Percentiles rank a stretch among this genome's conserved stretches.
phyloP scores from a whole-genome alignment of 2,329 filamentous ascomycete species.

The Sporothrix curviconia region DNA sequence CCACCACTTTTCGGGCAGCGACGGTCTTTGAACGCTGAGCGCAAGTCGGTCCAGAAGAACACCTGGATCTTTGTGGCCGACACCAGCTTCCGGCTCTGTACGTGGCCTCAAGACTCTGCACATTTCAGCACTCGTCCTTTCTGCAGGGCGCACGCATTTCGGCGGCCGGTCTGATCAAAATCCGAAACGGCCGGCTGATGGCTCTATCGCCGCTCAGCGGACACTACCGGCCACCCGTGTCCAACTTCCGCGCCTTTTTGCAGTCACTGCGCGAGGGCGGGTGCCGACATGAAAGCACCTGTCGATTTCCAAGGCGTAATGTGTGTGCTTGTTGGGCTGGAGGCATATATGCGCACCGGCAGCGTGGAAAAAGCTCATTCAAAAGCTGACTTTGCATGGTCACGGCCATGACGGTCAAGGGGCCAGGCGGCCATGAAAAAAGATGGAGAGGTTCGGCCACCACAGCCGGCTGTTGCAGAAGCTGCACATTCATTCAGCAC shows the following conservation, averaged over 20 bases:
- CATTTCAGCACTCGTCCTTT: conserved; percentile 89
- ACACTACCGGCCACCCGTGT: conserved; percentile 77
- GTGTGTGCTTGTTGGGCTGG: conserved; percentile 75
- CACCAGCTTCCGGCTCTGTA: conserved; percentile 77
- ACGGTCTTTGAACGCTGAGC: conserved; percentile 71
- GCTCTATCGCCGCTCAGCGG: conserved; percentile 67
- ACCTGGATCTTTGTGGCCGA: conserved; percentile 94
- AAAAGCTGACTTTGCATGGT: background rate
- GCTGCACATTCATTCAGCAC: background rate
- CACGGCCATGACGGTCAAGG: background rate
- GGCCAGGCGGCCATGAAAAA: background rate
- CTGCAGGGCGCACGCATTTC: conserved; percentile 75
- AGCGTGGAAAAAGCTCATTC: conserved; percentile 52
- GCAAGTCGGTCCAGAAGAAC: conserved; percentile 74
- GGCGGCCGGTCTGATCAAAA: conserved; percentile 76
- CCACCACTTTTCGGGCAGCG: conserved; percentile 57
- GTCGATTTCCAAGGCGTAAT: conserved; percentile 76
- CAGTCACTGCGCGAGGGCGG: conserved; percentile 62
- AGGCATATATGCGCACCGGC: conserved; percentile 68
- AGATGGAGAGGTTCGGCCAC: background rate
- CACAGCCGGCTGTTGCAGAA: conserved; percentile 1
- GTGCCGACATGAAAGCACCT: conserved; percentile 75
- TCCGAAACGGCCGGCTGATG: conserved; percentile 71
- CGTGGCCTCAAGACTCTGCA: conserved; percentile 84
- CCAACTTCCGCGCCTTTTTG: conserved; percentile 78